These are phyloP conservation scores for Raffaelea arxii DNA, from an alignment of 2,329 filamentous ascomycete genomes.

Conservation along the genomic window DNA sequence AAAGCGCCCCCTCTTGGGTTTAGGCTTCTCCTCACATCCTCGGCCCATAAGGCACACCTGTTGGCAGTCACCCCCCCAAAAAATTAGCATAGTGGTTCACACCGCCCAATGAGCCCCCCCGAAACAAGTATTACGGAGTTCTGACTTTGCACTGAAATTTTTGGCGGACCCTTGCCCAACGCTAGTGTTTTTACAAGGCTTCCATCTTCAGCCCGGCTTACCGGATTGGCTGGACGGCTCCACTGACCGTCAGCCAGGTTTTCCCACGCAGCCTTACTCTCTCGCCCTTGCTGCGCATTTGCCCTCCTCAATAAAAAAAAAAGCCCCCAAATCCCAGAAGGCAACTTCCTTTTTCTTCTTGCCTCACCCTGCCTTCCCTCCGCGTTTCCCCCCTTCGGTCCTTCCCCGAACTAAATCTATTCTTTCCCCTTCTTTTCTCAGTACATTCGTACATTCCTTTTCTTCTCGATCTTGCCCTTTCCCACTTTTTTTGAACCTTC, in stretches of 20 bases:
- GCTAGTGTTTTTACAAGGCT: conserved; percentile 10
- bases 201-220: conserved; percentile 3
- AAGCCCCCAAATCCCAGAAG: background rate
- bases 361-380: background rate
- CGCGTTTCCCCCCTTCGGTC: background rate
- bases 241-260: conserved; percentile 6
- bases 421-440: background rate
- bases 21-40: too few relatives aligned
- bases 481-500: background rate
- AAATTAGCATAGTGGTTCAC: background rate
- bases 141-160: background rate
- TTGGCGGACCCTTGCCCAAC: background rate
- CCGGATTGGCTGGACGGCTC: conserved; percentile 10
- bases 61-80: too few relatives aligned
- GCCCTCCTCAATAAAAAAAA: conserved; percentile 4
- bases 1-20: too few relatives aligned
- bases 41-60: too few relatives aligned
- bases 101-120: background rate
- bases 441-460: background rate
- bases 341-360: conserved; percentile 1
- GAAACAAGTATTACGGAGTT: background rate
- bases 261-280: conserved; percentile 8
- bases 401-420: too few relatives aligned
- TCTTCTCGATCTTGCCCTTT: background rate
- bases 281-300: background rate